A percentile compares a stretch with the other conserved stretches of the same genome.
Conservation (phyloP, 2,329 filamentous ascomycete species). For the Diplocarpon rosae region DNA sequence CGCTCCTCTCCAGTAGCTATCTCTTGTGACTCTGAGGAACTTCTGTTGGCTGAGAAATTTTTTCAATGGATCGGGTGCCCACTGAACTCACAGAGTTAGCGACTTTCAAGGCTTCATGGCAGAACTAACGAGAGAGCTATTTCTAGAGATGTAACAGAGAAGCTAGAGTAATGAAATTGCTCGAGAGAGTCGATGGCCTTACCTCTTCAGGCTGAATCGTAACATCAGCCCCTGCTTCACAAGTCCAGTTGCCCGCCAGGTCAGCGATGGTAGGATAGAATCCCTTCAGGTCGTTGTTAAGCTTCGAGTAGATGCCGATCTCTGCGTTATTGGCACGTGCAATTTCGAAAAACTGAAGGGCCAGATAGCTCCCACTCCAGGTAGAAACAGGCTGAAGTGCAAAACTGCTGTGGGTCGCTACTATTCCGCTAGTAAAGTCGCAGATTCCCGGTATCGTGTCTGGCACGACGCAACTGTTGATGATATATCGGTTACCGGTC, state of each 20-base stretch:
- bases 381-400: background rate
- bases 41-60: background rate
- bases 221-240: background rate
- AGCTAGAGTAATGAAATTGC: background rate
- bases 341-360: background rate
- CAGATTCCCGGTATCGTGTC: background rate
- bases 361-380: background rate
- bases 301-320: constrained; percentile 1
- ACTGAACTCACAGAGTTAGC: background rate
- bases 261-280: background rate
- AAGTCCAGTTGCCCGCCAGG: background rate
- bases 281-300: background rate
- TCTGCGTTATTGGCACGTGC: background rate
- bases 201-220: background rate
- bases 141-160: background rate
- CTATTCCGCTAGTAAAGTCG: background rate
- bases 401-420: background rate
- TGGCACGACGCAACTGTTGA: constrained; percentile 4
- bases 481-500: constrained; percentile 1
- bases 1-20: background rate
- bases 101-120: background rate
- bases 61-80: background rate
- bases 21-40: background rate
- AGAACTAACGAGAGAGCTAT: background rate
- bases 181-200: background rate